Percentiles rank a stretch among this genome's conserved stretches.
Evolutionary conservation across 2,329 filamentous ascomycete genomes (phyloP).

Genomic region (Claviceps pusilla): DNA sequence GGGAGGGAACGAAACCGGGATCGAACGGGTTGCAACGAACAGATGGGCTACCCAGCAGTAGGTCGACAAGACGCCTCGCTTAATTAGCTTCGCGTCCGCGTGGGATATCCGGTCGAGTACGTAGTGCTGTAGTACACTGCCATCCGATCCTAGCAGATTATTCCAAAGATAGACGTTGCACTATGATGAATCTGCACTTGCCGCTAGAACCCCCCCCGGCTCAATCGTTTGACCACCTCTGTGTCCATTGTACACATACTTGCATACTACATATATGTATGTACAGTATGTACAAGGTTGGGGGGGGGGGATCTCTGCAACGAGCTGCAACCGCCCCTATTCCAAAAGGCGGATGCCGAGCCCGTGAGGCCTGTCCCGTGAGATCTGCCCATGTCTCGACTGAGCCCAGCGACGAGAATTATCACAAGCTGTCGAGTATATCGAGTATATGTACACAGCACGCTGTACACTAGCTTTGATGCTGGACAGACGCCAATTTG

Average conservation of each 20-base stretch:
- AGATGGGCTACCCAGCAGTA: not conserved
- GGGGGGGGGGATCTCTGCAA: not conserved
- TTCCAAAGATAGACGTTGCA: not conserved
- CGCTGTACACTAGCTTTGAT: too few relatives aligned
- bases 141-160: not conserved
- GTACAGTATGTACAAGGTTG: too few relatives aligned
- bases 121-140: not conserved
- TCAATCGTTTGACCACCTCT: not conserved
- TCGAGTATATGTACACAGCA: too few relatives aligned
- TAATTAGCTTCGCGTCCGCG: not conserved
- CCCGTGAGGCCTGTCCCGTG: not conserved
- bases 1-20: not conserved
- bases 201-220: not conserved
- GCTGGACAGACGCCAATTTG: too few relatives aligned
- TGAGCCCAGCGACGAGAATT: not conserved
- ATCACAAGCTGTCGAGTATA: too few relatives aligned
- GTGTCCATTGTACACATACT: too few relatives aligned
- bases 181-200: not conserved
- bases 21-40: too few relatives aligned
- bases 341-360: not conserved
- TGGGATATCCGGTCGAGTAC: not conserved
- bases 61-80: not conserved
- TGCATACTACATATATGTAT: not conserved
- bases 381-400: not conserved
- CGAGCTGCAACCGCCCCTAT: not conserved